Evolutionary conservation across 176 grass and related monocot genomes (phyloP).

Genomic region (Musa troglodytarum): DNA sequence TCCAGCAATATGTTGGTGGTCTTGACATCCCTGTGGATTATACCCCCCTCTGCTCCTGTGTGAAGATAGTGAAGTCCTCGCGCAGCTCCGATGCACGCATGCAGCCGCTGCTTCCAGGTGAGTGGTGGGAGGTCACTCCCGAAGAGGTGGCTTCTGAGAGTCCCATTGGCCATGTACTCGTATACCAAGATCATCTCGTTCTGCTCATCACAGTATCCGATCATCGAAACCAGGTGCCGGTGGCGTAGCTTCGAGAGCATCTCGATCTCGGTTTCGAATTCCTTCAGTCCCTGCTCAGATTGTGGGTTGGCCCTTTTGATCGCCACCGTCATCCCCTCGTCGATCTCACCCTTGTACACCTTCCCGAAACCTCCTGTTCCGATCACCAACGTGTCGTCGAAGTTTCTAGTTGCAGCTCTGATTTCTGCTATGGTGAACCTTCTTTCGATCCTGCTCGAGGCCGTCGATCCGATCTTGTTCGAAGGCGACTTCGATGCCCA

Average conservation of each 20-base stretch:
- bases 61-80: constrained; percentile 17
- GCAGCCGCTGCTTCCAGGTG: constrained; percentile 15
- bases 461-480: constrained; percentile 4
- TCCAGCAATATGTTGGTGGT: constrained; percentile 17
- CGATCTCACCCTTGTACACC: constrained; percentile 12
- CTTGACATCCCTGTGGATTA: constrained; percentile 23
- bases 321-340: constrained; percentile 1
- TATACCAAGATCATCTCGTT: constrained; percentile 18
- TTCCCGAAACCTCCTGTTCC: constrained; percentile 15
- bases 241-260: constrained; percentile 19
- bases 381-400: constrained; percentile 8
- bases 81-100: constrained; percentile 14
- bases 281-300: constrained; percentile 18
- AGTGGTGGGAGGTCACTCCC: constrained; percentile 9
- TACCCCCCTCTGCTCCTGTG: constrained; percentile 10
- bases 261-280: constrained; percentile 19
- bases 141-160: constrained; percentile 17
- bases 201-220: constrained; percentile 15
- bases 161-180: constrained; percentile 20
- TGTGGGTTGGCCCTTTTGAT: constrained; percentile 10
- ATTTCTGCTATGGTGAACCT: constrained; percentile 17
- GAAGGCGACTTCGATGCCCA: neutral
- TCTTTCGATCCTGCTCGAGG: neutral
- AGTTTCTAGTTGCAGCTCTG: constrained; percentile 6
- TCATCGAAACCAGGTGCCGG: constrained; percentile 13